These are phyloP conservation scores for Fusarium sp. DNA, from an alignment of 2,329 filamentous ascomycete species.

Conservation along the genomic window DNA sequence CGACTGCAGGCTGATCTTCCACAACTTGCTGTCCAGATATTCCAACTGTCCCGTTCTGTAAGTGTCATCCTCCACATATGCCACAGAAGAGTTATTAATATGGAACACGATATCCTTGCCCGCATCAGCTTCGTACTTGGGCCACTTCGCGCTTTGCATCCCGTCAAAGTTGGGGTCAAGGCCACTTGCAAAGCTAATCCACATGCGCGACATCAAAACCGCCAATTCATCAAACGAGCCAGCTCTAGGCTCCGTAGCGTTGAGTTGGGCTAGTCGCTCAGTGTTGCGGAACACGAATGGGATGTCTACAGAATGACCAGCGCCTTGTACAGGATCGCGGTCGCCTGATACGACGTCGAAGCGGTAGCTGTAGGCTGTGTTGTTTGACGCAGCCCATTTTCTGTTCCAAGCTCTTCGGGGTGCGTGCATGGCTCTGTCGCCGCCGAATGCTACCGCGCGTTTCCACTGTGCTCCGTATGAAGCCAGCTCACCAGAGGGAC, in stretches of 20 bases:
- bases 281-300: conserved; percentile 27
- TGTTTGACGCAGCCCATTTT: conserved; percentile 10
- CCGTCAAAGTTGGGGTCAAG: conserved; percentile 24
- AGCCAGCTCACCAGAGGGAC: background rate
- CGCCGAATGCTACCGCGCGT: conserved; percentile 21
- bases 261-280: background rate
- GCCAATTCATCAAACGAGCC: conserved; percentile 15
- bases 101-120: conserved; percentile 23
- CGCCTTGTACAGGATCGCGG: conserved; percentile 14
- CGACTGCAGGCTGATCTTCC: conserved; percentile 11
- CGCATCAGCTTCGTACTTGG: background rate
- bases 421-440: conserved; percentile 30
- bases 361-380: conserved; percentile 23
- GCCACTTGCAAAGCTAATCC: conserved; percentile 23
- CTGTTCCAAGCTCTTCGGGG: conserved; percentile 25
- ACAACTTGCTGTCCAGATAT: conserved; percentile 29
- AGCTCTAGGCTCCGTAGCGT: conserved; percentile 3
- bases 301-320: conserved; percentile 19
- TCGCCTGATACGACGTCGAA: conserved; percentile 31
- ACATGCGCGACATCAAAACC: conserved; percentile 21
- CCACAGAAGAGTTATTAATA: conserved; percentile 14
- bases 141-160: conserved; percentile 10
- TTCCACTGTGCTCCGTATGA: conserved; percentile 31
- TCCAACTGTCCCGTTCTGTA: conserved; percentile 30
- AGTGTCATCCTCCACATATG: conserved; percentile 9